A percentile compares a stretch with the other conserved stretches of the same genome.
Conservation (phyloP, 495 filamentous ascomycete species). For the Amphirosellinia nigrospora region DNA sequence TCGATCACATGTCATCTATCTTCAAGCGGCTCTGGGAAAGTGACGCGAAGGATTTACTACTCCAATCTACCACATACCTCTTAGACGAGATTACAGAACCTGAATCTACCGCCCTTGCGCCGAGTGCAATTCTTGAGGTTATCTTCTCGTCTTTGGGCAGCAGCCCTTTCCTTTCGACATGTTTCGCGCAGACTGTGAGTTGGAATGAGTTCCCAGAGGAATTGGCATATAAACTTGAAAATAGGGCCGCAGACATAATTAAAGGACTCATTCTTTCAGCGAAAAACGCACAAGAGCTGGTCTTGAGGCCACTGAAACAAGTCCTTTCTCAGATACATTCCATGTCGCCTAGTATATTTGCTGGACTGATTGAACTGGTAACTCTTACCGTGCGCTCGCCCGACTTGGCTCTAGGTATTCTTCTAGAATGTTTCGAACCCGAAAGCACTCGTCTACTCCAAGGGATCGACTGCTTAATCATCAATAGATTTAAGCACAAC, state of each 20-base stretch:
- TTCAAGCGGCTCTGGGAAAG: slow-evolving; percentile 43
- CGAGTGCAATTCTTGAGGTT: slow-evolving; percentile 20
- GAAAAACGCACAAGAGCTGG: slow-evolving; percentile 43
- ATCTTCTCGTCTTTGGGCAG: slow-evolving; percentile 31
- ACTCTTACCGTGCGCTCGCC: slow-evolving; percentile 48
- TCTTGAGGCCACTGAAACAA: slow-evolving; percentile 47
- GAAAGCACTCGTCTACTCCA: slow-evolving; percentile 46
- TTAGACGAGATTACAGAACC: slow-evolving; percentile 27
- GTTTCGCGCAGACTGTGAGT: slow-evolving; percentile 34
- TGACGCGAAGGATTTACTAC: slow-evolving; percentile 36
- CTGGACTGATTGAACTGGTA: slow-evolving; percentile 46
- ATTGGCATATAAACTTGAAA: slow-evolving; percentile 29
- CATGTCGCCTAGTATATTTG: slow-evolving; percentile 39
- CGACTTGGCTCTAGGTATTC: slow-evolving; percentile 51
- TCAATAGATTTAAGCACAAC: slow-evolving; percentile 45
- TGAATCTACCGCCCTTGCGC: slow-evolving; percentile 2
- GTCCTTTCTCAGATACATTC: slow-evolving; percentile 40
- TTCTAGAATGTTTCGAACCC: slow-evolving; percentile 50
- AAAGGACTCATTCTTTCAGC: slow-evolving; percentile 41
- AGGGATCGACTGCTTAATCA: slow-evolving; percentile 34
- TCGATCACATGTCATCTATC: slow-evolving; percentile 27
- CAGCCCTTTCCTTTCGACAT: slow-evolving; percentile 37
- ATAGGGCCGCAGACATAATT: slow-evolving; percentile 35
- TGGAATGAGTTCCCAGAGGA: slow-evolving; percentile 30
- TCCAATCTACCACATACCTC: slow-evolving; percentile 35